Percentiles rank a stretch among this genome's conserved stretches.
phyloP scores from a whole-genome alignment of 1,284 basidiomycete species.

The Melanopsichium pennsylvanicum region DNA sequence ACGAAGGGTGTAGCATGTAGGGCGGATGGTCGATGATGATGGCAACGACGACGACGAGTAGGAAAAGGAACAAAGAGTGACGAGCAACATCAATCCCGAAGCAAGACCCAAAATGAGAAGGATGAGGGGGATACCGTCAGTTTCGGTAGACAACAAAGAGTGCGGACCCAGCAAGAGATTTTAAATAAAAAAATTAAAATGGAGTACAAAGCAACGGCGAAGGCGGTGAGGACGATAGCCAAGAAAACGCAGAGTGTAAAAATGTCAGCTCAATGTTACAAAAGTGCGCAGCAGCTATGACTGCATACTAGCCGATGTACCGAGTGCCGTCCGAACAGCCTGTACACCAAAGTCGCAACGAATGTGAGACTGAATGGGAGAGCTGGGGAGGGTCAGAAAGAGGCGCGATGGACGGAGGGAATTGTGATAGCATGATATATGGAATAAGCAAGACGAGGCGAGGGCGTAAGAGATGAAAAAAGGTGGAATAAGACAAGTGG shows the following conservation, averaged over 20 bases:
- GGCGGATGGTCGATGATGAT: conserved; percentile 4
- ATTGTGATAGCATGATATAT: no score
- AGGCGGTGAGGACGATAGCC: neutral
- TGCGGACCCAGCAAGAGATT: no score
- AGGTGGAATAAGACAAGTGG: neutral
- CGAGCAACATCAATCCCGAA: neutral
- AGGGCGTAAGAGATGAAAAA: neutral
- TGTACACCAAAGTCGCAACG: no score
- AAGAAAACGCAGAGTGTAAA: conserved; percentile 4
- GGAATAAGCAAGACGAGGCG: neutral
- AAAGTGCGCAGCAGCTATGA: conserved; percentile 1
- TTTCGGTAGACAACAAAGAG: neutral
- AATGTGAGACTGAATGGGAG: no score
- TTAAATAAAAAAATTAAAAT: conserved; percentile 1
- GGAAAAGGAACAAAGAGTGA: neutral
- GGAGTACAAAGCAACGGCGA: neutral
- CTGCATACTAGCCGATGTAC: neutral
- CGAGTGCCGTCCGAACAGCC: no score
- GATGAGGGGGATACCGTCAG: conserved; percentile 1
- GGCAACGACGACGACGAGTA: conserved; percentile 1
- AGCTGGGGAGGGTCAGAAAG: no score
- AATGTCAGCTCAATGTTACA: neutral
- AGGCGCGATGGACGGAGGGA: neutral
- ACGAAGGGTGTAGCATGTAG: neutral
- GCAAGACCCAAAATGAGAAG: conserved; percentile 5